Percentiles rank a stretch among this genome's conserved stretches.
These are phyloP conservation scores for Suillus subaureus DNA, from an alignment of 768 basidiomycete genomes.

Conservation along the genomic window DNA sequence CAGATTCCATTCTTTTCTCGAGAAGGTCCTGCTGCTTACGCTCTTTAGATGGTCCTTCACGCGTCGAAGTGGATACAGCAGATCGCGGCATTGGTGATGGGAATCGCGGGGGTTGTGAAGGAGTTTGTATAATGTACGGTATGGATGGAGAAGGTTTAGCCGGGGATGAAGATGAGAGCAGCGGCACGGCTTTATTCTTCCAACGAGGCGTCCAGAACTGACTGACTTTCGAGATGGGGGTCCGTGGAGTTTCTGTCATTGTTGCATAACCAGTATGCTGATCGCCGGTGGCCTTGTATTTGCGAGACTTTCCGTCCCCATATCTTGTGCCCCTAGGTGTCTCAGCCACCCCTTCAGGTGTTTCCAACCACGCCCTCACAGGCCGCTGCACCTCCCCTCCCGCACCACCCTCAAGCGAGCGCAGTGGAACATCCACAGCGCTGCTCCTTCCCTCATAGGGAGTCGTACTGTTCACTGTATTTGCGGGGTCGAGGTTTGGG, in stretches of 20 bases:
- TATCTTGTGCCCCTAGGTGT: not conserved
- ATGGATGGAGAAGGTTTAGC: conserved; percentile 6
- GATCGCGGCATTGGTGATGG: not conserved
- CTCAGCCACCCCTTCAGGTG: not conserved
- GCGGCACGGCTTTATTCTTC: not conserved
- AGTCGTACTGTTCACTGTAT: too few species aligned
- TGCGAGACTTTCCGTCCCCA: too few species aligned
- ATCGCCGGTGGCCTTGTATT: not conserved
- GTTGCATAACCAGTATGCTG: not conserved
- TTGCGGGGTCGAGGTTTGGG: not conserved
- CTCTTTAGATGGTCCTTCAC: conserved; percentile 3
- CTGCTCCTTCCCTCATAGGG: not conserved
- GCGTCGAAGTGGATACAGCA: conserved; percentile 13
- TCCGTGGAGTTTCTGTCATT: not conserved
- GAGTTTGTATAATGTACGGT: conserved; percentile 25
- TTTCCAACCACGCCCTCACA: not conserved
- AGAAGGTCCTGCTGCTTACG: conserved; percentile 21
- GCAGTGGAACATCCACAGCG: conserved; percentile 1
- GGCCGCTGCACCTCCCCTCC: not conserved
- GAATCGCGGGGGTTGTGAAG: conserved; percentile 7
- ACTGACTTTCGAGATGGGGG: not conserved
- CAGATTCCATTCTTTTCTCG: not conserved
- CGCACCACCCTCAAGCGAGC: not conserved
- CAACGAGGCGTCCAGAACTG: not conserved
- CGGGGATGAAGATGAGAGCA: not conserved